Conservation (phyloP, 352 stramenopile genomes). For the Phytophthora sansomeana region DNA sequence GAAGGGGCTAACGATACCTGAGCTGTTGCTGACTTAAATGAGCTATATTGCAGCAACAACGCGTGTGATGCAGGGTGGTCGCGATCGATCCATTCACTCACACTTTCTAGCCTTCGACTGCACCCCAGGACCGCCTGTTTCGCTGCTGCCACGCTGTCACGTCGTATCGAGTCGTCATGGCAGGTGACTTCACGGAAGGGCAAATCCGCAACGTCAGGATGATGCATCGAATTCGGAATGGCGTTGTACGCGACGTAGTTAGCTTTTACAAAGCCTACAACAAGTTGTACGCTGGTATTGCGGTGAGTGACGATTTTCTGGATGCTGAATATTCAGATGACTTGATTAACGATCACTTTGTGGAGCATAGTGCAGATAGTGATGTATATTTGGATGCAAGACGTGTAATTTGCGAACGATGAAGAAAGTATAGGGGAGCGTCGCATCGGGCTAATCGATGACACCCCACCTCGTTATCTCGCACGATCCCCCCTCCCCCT, state of each 20-base stretch:
- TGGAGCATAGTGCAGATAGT: not conserved
- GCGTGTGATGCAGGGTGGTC: not conserved
- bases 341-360: not conserved
- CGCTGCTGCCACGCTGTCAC: not conserved
- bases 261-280: slow-evolving; percentile 9
- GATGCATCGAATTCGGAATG: slow-evolving; percentile 3
- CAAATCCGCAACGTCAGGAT: not conserved
- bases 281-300: not conserved
- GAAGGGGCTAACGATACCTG: not conserved
- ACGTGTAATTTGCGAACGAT: not conserved
- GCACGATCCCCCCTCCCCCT: too few relatives aligned
- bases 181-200: slow-evolving; percentile 1
- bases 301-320: not conserved
- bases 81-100: slow-evolving; percentile 5
- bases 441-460: not conserved
- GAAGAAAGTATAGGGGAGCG: not conserved
- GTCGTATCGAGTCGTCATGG: slow-evolving; percentile 7
- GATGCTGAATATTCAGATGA: not conserved
- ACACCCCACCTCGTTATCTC: not conserved
- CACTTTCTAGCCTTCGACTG: slow-evolving; percentile 6
- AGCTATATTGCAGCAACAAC: not conserved
- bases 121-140: not conserved
- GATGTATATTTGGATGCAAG: not conserved
- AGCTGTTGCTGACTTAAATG: not conserved
- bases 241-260: not conserved